Evolutionary conservation across 2,329 filamentous ascomycete genomes (phyloP).

Genomic region (Colletotrichum magnum): DNA sequence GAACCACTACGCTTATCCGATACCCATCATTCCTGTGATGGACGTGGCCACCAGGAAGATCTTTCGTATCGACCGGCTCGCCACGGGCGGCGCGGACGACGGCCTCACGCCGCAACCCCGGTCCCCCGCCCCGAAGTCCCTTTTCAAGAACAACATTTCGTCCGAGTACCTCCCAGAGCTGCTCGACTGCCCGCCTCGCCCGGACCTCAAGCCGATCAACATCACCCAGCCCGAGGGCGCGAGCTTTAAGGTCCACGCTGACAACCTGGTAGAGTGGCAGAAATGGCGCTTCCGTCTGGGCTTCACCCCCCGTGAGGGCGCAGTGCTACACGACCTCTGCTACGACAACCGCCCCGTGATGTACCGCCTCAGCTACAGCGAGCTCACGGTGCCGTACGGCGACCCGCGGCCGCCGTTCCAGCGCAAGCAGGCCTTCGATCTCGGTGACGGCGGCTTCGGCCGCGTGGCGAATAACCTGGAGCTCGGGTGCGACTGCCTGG

Average conservation of each 20-base stretch:
- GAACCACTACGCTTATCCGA: conserved; percentile 74
- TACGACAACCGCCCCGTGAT: conserved; percentile 77
- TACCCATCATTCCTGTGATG: conserved; percentile 73
- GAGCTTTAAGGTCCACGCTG: conserved; percentile 70
- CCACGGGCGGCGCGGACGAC: conserved; percentile 63
- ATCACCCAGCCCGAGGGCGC: conserved; percentile 79
- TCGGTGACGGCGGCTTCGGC: conserved; percentile 78
- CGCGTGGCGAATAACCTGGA: conserved; percentile 77
- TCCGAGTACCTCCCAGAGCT: conserved; percentile 67
- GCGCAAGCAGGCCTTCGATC: conserved; percentile 80
- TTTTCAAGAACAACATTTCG: conserved; percentile 57
- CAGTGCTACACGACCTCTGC: conserved; percentile 77
- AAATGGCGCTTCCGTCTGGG: conserved; percentile 79
- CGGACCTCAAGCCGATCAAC: conserved; percentile 77
- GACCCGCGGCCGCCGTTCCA: conserved; percentile 77
- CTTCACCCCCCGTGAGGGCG: conserved; percentile 79
- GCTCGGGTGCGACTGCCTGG: conserved; percentile 79
- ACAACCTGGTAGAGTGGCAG: conserved; percentile 71
- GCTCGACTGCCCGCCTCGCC: conserved; percentile 60
- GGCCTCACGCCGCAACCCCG: conserved; percentile 54
- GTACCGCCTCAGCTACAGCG: conserved; percentile 76
- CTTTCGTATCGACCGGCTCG: conserved; percentile 70
- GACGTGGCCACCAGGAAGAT: conserved; percentile 69
- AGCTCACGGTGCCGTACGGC: conserved; percentile 79
- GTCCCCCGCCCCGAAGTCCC: conserved; percentile 57